Evolutionary conservation across 441 rosid species (phyloP).

Genomic region (Gossypium davidsonii): DNA sequence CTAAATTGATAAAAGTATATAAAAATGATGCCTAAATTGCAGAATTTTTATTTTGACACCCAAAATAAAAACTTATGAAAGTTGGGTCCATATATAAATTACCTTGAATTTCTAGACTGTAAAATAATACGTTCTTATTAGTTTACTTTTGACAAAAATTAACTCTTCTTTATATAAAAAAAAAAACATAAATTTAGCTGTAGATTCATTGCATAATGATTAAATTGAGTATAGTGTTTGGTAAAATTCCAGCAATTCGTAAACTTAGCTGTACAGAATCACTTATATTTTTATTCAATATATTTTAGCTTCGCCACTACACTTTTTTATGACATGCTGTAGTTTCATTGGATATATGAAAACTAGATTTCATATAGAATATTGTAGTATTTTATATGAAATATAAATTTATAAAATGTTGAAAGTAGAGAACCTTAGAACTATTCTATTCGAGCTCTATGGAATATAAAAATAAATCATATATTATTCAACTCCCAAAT

Average conservation of each 20-base stretch:
- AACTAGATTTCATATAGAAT: not conserved
- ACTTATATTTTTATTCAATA: not conserved
- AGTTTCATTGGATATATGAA: not conserved
- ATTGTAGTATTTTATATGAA: not conserved
- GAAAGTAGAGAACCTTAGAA: not conserved
- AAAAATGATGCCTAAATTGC: too few relatives aligned
- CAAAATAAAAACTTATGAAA: too few relatives aligned
- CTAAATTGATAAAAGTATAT: too few relatives aligned
- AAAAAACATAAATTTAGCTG: too few relatives aligned
- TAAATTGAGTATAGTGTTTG: not conserved
- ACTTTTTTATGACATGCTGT: not conserved
- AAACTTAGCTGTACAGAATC: conserved; percentile 6
- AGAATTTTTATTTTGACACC: too few relatives aligned
- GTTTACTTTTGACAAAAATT: too few relatives aligned
- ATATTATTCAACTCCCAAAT: not conserved
- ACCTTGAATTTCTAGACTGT: too few relatives aligned
- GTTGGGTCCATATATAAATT: too few relatives aligned
- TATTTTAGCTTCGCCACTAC: not conserved
- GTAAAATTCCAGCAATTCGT: not conserved
- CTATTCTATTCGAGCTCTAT: not conserved
- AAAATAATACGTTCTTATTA: too few relatives aligned
- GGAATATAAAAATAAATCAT: too few relatives aligned
- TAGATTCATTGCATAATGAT: not conserved
- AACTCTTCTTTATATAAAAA: too few relatives aligned
- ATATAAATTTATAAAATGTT: not conserved